Evolutionary conservation across 768 basidiomycete species (phyloP).

Genomic region (Hericium coralloides): DNA sequence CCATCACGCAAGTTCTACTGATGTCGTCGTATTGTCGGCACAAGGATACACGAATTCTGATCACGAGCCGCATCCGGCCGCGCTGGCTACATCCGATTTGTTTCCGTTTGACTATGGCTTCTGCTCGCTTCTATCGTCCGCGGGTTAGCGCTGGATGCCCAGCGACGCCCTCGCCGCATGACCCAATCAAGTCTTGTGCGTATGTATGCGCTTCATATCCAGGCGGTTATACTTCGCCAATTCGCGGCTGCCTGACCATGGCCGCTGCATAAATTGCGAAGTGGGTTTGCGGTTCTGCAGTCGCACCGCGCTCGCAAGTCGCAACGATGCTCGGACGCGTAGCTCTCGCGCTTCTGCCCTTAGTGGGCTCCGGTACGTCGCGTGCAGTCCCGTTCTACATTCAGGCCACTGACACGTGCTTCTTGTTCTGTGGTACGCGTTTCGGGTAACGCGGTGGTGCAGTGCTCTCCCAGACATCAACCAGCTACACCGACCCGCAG

Average conservation of each 20-base stretch:
- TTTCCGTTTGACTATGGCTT: not conserved
- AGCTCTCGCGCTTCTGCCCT: slow-evolving; percentile 28
- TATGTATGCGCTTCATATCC: not conserved
- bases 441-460: not conserved
- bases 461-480: slow-evolving; percentile 37
- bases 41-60: not conserved
- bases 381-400: not conserved
- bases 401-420: not conserved
- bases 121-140: not conserved
- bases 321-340: slow-evolving; percentile 16
- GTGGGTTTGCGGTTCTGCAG: not conserved
- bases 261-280: not conserved
- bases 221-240: not conserved
- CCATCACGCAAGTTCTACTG: not conserved
- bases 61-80: not conserved
- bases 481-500: slow-evolving; percentile 39
- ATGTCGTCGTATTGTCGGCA: not conserved
- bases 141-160: not conserved
- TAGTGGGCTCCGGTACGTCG: slow-evolving; percentile 31
- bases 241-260: not conserved
- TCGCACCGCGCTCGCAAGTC: not conserved
- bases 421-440: not conserved
- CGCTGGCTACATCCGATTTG: not conserved
- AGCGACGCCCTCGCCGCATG: not conserved
- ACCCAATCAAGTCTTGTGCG: not conserved